Base-by-base conservation (phyloP, 2,329 filamentous ascomycete species). In the Cladosporium cucumerinum region DNA sequence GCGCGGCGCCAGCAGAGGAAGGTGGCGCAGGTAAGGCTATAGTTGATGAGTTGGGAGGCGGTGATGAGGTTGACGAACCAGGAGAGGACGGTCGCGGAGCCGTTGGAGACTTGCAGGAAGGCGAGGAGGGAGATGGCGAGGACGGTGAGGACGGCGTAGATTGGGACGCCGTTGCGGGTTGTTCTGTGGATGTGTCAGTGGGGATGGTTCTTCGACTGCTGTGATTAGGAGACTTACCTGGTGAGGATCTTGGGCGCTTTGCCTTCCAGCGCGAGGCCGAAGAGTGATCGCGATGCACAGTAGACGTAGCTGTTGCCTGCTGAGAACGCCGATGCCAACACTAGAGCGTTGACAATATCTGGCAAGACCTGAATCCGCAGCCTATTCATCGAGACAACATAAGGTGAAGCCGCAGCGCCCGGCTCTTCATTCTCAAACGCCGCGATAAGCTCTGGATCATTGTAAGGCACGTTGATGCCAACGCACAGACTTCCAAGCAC, bases 61-160 rank as follows among this genome's bases (percentile, higher is more conserved):
- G 90, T 93, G 32, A 91, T 81, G 71, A 91, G 75, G 63, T 84
- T 88, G 52, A 90, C 85, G 69, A 92, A 87, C 89, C 89, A 92
- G 51, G 81, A 82, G 63, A 93, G 78, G 1, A 93, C 90, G 30
- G 87, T 85, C 4, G 89, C 84, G 0, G 87, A 83, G 65, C 82
- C 83, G 66, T 86, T 84, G 8, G 86, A 89, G 21, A 93, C 82
- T 74, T 92, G 87, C 28, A 93, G 78, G 76, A 92, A 95, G 1
- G 88, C 85, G 12, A 95, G 79, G 7, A 92, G 79, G 1, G 88
- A 84, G 70, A 95, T 86, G 8, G 84, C 72, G 55, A 92, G 82
- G 1, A 91, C 88, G 16, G 87, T 74, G 1, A 76, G 66, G 49
- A 94, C 90, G 73, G 88, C 91, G 77, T 90, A 92, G 68, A 92